These are phyloP conservation scores for Solanum phureja DNA, from an alignment of 257 asterid genomes.

Conservation along the genomic window DNA sequence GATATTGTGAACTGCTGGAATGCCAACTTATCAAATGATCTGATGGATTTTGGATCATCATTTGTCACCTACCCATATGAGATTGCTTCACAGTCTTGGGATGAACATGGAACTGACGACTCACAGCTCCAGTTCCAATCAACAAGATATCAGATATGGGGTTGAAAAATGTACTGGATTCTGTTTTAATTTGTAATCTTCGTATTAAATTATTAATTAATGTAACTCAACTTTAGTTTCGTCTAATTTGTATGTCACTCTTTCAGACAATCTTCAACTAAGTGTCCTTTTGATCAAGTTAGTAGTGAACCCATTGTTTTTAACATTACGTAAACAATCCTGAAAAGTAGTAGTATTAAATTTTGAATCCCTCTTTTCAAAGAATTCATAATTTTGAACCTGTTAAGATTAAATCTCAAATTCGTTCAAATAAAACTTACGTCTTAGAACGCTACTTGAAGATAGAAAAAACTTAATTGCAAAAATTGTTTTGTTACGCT, in stretches of 20 bases:
- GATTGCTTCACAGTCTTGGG: not conserved
- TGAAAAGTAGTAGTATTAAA: not conserved
- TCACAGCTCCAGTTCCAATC: not conserved
- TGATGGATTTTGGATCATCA: slow-evolving; percentile 28
- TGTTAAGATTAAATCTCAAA: not conserved
- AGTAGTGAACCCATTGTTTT: not conserved
- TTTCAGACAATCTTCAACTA: not conserved
- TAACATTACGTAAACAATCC: not conserved
- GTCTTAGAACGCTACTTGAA: not conserved
- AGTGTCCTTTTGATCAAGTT: not conserved
- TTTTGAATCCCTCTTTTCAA: not conserved
- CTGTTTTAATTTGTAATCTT: not conserved
- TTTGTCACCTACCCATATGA: not conserved
- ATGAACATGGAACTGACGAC: not conserved
- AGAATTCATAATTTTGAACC: not conserved
- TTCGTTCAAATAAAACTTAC: not conserved
- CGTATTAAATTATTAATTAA: not conserved
- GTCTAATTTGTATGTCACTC: not conserved
- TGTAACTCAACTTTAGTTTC: not conserved
- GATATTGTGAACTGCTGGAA: not conserved
- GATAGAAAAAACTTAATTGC: not conserved
- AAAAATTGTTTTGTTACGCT: not conserved
- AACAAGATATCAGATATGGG: not conserved
- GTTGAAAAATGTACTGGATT: not conserved
- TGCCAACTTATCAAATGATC: slow-evolving; percentile 3